Percentiles rank a stretch among this genome's conserved stretches.
Evolutionary conservation across 2,329 filamentous ascomycete genomes (phyloP).

Genomic region (Diaporthe helianthi): DNA sequence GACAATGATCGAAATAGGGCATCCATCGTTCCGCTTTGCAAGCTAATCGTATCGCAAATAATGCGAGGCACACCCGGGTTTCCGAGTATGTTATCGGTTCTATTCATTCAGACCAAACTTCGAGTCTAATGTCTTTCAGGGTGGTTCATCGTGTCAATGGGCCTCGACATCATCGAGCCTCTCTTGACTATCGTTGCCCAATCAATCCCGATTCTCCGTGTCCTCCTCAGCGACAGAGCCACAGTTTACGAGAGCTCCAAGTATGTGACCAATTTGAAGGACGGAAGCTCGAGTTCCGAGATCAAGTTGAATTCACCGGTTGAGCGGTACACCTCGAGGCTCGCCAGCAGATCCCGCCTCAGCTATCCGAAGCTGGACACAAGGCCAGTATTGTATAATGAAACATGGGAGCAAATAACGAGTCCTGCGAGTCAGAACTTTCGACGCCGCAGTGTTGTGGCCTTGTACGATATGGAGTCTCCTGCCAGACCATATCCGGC

Average conservation of each 20-base stretch:
- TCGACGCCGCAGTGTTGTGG: neutral
- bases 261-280: neutral
- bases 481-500: conserved; percentile 6
- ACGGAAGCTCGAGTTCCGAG: neutral
- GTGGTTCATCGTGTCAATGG: conserved; percentile 13
- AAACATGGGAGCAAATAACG: neutral
- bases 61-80: neutral
- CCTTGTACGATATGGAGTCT: conserved; percentile 9
- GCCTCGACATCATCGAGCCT: conserved; percentile 15
- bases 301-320: neutral
- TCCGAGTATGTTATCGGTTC: neutral
- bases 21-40: conserved; percentile 16
- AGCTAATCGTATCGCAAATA: neutral
- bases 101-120: neutral
- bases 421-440: neutral
- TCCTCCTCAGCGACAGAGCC: conserved; percentile 1
- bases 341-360: neutral
- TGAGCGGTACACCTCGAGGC: neutral
- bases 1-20: neutral
- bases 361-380: neutral
- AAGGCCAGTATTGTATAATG: neutral
- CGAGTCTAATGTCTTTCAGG: neutral
- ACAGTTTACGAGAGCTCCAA: conserved; percentile 4
- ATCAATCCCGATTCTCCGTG: conserved; percentile 22
- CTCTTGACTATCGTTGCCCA: conserved; percentile 21